Evolutionary conservation across 2,329 filamentous ascomycete genomes (phyloP), one percentile per base, ranked within the genome.

Genomic region (Aspergillus viridinutans): DNA sequence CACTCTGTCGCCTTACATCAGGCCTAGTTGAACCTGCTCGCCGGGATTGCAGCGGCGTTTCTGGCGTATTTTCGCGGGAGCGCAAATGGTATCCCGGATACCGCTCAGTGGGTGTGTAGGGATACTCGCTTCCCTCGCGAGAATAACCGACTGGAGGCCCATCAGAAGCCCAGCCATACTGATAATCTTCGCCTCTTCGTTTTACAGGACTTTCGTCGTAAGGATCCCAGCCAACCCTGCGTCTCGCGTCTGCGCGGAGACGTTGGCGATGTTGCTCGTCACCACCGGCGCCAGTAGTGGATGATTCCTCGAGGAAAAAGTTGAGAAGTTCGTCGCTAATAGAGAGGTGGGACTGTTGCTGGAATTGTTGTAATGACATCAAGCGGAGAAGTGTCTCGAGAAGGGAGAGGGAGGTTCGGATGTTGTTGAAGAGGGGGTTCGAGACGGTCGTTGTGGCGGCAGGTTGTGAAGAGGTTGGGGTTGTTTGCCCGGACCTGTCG

Each of bases 351-450:
- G 90, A 92, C 43, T 85, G 83, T 78, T 97, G 92, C 70, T 96
- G 90, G 72, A 94, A 96, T 76, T 96, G 91, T 70, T 96, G 92
- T 14, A 96, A 83, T 23, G 91, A 90, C 4, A 89, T 87, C 49
- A 97, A 82, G 45, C 93, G 90, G 49, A 96, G 84, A 32, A 96
- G 80, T 80, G 93, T 94, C 73, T 97, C 92, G 54, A 97, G 83
- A 8, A 96, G 83, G 1, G 92, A 96, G 5, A 90, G 79, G 0
- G 85, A 89, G 1, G 86, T 87, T 54, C 83, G 84, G 64, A 89
- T 83, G 29, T 77, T 73, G 54, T 76, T 76, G 52, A 78, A 81
- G 59, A 65, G 61, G 81, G 75, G 62, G 80, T 87, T 64, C 75
- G 73, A 72, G 42, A 75, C 65, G 49, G 69, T 73, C 26, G 65